phyloP scores from a whole-genome alignment of 1,284 basidiomycete genomes.

The Ganoderma lucidum region DNA sequence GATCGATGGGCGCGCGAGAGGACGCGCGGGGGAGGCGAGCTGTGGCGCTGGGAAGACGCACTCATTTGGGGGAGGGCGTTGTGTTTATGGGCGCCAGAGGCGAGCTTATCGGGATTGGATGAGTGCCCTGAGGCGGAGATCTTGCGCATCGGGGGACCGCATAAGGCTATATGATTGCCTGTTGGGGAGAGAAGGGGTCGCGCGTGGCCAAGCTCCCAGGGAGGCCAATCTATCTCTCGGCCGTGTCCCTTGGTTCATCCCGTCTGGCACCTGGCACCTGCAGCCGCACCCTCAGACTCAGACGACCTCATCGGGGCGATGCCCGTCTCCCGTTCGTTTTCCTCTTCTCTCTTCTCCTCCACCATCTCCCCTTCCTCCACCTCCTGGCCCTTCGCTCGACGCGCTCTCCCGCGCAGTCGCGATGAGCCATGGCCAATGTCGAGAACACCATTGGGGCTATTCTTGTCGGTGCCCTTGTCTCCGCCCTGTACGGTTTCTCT shows the following conservation, averaged over 20 bases:
- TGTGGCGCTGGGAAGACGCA: neutral
- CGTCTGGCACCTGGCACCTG: neutral
- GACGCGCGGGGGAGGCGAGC: neutral
- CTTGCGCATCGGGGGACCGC: constrained; percentile 1
- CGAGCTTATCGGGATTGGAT: neutral
- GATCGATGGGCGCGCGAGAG: neutral
- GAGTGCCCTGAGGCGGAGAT: constrained; percentile 13
- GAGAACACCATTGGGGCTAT: constrained; percentile 33
- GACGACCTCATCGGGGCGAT: constrained; percentile 15
- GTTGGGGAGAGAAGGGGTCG: constrained; percentile 14
- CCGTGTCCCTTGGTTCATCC: constrained; percentile 15
- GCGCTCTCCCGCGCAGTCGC: constrained; percentile 27
- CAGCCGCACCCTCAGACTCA: neutral
- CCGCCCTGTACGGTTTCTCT: constrained; percentile 25
- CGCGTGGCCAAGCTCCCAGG: constrained; percentile 25
- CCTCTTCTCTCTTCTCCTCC: constrained; percentile 21
- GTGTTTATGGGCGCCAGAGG: neutral
- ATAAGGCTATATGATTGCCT: constrained; percentile 30
- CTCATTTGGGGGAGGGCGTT: neutral
- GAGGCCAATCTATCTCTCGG: constrained; percentile 32
- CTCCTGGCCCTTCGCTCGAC: constrained; percentile 5
- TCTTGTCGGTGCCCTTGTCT: constrained; percentile 31
- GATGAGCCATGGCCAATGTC: constrained; percentile 31
- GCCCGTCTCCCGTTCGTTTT: constrained; percentile 10
- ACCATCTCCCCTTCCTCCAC: constrained; percentile 6